phyloP scores from a whole-genome alignment of 2,329 filamentous ascomycete genomes.

The Leptographium flavum region DNA sequence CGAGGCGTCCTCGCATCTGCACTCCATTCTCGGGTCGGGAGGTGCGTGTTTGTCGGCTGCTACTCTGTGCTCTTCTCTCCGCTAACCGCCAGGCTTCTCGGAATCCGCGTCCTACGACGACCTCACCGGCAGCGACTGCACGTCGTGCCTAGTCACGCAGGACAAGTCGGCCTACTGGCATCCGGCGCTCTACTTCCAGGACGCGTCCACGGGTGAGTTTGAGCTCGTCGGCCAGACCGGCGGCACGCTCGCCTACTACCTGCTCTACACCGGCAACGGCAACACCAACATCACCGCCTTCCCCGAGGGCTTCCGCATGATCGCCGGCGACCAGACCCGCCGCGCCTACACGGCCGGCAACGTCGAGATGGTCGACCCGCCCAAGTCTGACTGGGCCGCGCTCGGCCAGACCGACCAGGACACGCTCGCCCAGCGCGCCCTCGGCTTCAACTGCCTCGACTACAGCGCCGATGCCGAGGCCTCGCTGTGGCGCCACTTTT shows the following conservation, averaged over 20 bases:
- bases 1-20: conserved; percentile 47
- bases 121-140: conserved; percentile 52
- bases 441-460: conserved; percentile 94
- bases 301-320: conserved; percentile 65
- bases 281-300: conserved; percentile 55
- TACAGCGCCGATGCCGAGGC: conserved; percentile 53
- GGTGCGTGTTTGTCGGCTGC: conserved; percentile 37
- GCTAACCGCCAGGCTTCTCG: conserved; percentile 41
- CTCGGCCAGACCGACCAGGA: conserved; percentile 51
- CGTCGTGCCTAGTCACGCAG: conserved; percentile 64
- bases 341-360: conserved; percentile 58
- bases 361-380: conserved; percentile 46
- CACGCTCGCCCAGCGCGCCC: conserved; percentile 60
- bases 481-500: conserved; percentile 65
- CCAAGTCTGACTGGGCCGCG: conserved; percentile 55
- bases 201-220: conserved; percentile 46
- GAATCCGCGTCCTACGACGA: conserved; percentile 39
- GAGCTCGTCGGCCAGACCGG: conserved; percentile 61
- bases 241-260: conserved; percentile 85
- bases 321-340: conserved; percentile 56
- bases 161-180: conserved; percentile 87
- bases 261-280: conserved; percentile 43
- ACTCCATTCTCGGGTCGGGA: conserved; percentile 61
- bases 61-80: no score
- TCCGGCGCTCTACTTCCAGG: conserved; percentile 64